Evolutionary conservation across 768 basidiomycete species (phyloP), one percentile per base, ranked within the genome.

Genomic region (Obba rivulosa): DNA sequence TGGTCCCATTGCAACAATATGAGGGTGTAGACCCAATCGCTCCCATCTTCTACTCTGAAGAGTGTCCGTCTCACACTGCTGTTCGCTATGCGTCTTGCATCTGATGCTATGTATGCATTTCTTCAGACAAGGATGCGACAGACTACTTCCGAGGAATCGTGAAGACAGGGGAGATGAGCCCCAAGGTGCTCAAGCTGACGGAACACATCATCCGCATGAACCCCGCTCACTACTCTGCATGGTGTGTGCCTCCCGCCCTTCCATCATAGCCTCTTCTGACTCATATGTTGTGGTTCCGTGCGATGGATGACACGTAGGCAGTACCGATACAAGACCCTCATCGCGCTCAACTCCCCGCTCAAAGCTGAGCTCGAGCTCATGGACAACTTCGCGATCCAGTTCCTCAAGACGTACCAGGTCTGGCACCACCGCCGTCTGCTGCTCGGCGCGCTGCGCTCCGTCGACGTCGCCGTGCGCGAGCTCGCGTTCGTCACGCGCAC

Each of bases 351-450:
- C 8, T 68, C 79, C 3, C 75, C 87, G 22, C 74, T 98, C 50
- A 76, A 82, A n/a, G 72, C 66, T 3, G 95, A 99, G 69, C 74
- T 97, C 1, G 68, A 66, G 44, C 73, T 95, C 28, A 93, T 96
- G 83, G 89, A 96, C 69, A 83, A 83, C 55, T 77, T 97, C 46
- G 88, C 92, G 18, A 76, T 84, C 54, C 75, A 76, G 55, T 84
- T 84, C 65, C 76, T 97, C 61, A 99, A 98, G 71, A 92, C 86
- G 9, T 98, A 98, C 66, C 96, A 99, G 71, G 94, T 98, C 21
- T 98, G 96, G 96, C 94, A 87, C 68, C 89, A 92, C 61, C 83
- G 90, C 37, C 81, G 86, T 3, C 79, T 92, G 31, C 73, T 92
- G 34, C 77, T 92, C 52, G 74, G 74, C 34, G 66, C 73, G 40